Evolutionary conservation across 306 rosid species (phyloP), one percentile per base, ranked within the genome.

Genomic region (Cucurbita moschata): DNA sequence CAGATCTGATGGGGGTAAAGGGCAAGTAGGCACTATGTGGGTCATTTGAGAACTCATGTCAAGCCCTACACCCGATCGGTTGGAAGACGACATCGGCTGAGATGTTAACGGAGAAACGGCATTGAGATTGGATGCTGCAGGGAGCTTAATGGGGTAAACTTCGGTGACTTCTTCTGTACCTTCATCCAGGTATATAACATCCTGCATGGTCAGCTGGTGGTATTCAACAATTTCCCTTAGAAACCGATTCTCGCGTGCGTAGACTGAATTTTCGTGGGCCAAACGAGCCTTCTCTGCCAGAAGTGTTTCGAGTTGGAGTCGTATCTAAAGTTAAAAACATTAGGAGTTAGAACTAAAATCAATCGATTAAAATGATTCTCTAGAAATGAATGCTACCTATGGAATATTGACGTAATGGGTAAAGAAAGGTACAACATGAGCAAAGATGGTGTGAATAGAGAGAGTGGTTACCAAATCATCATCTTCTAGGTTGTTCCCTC

Each of bases 191-290:
- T 93, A 93, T 77, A 93, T 85, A 43, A 93, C 98, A 78, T 93
- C 98, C 78, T 93, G 97, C 97, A 93, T 93, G 3, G 97, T 93
- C 51, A 93, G 97, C 83, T 94, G 98, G 79, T 94, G 97, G 75
- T 90, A 94, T 77, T 94, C 98, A 7, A 94, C 98, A 69, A 94
- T 87, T 85, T 94, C 98, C 86, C 97, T 79, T 2, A 94, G 81
- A 84, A 94, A 94, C 63, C 96, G 96, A 68, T 94, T 94, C 86
- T 94, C 98, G 8, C 97, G 89, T 46, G 98, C 96, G 77, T 80
- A 90, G 14, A 89, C 86, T 1, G 98, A 90, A 77, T 94, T 94
- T 75, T 94, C 98, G 10, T 87, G 89, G 10, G 98, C 97, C 85
- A 94, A 79, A 47, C 98, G 95, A 58, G 98, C 94, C 77, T 94